These are phyloP conservation scores for Calocera viscosa DNA, from an alignment of 768 basidiomycete genomes.

Conservation along the genomic window DNA sequence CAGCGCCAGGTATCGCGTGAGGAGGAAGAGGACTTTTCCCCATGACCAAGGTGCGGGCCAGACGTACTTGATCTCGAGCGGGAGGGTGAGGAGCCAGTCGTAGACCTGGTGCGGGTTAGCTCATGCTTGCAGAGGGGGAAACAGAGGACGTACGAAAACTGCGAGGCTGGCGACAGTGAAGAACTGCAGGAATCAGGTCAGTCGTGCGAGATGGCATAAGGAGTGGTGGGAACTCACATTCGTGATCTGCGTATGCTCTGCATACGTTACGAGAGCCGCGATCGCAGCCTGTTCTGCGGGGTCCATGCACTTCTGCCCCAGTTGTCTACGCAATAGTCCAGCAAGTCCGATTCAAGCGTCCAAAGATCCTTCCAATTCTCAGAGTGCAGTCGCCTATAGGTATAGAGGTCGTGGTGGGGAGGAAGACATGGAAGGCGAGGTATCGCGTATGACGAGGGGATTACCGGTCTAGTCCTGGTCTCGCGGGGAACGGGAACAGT, in stretches of 20 bases:
- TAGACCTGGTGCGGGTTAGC: conserved; percentile 13
- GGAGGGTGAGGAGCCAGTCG: conserved; percentile 23
- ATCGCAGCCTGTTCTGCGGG: background rate
- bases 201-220: background rate
- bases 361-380: too few species aligned
- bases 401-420: too few species aligned
- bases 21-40: conserved; percentile 22
- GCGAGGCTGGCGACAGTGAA: background rate
- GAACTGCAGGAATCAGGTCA: background rate
- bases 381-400: too few species aligned
- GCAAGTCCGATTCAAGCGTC: too few species aligned
- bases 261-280: background rate
- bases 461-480: too few species aligned
- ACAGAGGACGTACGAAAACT: background rate
- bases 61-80: conserved; percentile 21
- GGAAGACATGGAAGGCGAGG: too few species aligned
- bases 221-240: background rate
- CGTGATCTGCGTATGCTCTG: background rate
- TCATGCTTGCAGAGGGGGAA: too few species aligned
- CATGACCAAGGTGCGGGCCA: conserved; percentile 22
- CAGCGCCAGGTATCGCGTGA: conserved; percentile 24
- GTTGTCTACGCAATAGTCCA: background rate
- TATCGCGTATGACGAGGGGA: too few species aligned
- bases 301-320: background rate
- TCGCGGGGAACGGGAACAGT: too few species aligned